Base-by-base conservation (phyloP, 208 protist genomes). In the Trypanosoma mega region DNA sequence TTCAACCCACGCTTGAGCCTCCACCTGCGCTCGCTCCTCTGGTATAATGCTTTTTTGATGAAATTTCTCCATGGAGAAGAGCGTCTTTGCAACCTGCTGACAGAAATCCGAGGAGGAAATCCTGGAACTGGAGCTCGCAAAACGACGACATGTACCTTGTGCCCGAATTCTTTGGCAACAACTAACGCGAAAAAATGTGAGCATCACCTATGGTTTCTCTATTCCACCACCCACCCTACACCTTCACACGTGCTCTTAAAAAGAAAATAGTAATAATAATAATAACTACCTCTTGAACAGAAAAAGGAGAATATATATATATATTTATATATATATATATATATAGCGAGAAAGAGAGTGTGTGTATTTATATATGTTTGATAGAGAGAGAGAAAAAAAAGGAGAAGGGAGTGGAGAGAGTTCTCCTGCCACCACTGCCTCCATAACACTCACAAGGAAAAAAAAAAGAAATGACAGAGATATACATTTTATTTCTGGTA, bases 1-100 rank as follows among this genome's bases (percentile, higher is more conserved):
- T 27, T 78, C 47, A 11, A 57, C 33, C 87, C 87, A 93, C 5
- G 76, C 87, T 45, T 87, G 72, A 1, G 29, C 27, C 45, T 69
- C 72, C 0, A 80, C 16, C n/a, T 39, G 34, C 2, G 56, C 36
- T 21, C 58, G 31, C 27, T 68, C 49, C 2, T 43, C 50, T 27
- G 20, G 39, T 7, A 44, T 33, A 3, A 5, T 5, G 27, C 47
- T 51, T 37, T 41, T 29, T 41, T 33, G 48, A 60, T 76, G 66
- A 39, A 57, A 72, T 6, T 46, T 37, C 20, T 68, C 63, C 63
- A 70, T 63, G 2, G 63, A 70, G 39, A 45, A 70, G 4, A 70
- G 34, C 14, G 48, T 26, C 37, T 57, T 12, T 47, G 55, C 63
- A 3, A 55, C 24, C 34, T 49, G n/a, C 12, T 27, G 46, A 29